Percentiles rank a stretch among this genome's conserved stretches.
Evolutionary conservation across 179 eudicot genomes (phyloP).

Genomic region (Dionaea muscipula): DNA sequence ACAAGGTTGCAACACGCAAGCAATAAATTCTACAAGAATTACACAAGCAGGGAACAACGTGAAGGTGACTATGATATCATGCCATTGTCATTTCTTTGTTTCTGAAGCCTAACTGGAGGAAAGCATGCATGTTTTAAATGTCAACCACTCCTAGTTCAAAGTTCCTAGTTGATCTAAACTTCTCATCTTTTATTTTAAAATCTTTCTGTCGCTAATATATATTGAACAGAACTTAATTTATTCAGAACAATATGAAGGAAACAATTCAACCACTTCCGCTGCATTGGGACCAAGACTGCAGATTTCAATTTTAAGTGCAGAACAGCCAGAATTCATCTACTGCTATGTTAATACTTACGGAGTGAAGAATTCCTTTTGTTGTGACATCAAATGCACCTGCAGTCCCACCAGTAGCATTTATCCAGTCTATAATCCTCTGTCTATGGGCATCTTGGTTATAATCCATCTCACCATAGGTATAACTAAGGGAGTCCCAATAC

Average conservation of each 20-base stretch:
- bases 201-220: too few species aligned
- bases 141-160: background rate
- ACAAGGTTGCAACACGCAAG: background rate
- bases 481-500: conserved; percentile 94
- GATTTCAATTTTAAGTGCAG: background rate
- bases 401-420: conserved; percentile 79
- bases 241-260: background rate
- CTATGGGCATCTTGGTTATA: conserved; percentile 91
- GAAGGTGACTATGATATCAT: too few species aligned
- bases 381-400: conserved; percentile 99
- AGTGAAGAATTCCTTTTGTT: conserved; percentile 93
- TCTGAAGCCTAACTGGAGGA: background rate
- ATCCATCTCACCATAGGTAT: conserved; percentile 82
- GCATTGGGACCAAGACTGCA: background rate
- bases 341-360: conserved; percentile 36
- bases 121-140: background rate
- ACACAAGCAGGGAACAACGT: too few species aligned
- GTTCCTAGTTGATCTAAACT: too few species aligned
- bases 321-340: background rate
- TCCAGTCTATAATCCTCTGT: conserved; percentile 94
- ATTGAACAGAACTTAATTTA: too few species aligned
- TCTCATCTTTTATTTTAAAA: too few species aligned
- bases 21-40: too few species aligned
- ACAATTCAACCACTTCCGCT: background rate
- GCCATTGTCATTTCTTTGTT: background rate